Evolutionary conservation across 2,329 filamentous ascomycete species (phyloP).

Genomic region (Nakataea oryzae): DNA sequence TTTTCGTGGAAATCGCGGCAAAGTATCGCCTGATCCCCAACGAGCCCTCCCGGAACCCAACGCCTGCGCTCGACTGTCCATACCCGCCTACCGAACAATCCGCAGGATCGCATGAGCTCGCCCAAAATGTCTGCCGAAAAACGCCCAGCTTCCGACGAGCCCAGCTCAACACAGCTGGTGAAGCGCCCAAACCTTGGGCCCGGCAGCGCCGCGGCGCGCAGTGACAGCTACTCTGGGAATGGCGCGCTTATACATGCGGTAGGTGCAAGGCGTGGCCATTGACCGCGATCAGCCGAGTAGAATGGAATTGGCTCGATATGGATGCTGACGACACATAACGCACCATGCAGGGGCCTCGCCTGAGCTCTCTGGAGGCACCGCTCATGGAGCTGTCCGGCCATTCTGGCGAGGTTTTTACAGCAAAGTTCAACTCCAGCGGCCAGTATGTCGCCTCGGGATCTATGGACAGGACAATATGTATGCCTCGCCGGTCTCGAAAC

Average conservation of each 20-base stretch:
- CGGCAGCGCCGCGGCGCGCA: conserved; percentile 13
- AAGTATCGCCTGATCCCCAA: not conserved
- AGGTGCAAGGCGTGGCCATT: conserved; percentile 14
- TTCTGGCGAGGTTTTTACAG: conserved; percentile 80
- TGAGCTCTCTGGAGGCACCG: conserved; percentile 75
- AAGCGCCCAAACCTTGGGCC: conserved; percentile 72
- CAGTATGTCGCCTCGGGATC: conserved; percentile 87
- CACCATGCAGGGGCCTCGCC: conserved; percentile 55
- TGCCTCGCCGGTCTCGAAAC: conserved; percentile 15
- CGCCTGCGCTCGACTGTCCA: not conserved
- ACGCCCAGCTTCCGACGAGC: conserved; percentile 76
- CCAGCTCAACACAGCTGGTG: conserved; percentile 69
- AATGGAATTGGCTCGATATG: not conserved
- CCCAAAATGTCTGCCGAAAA: conserved; percentile 80
- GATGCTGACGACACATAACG: conserved; percentile 5
- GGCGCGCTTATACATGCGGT: conserved; percentile 40
- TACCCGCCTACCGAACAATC: not conserved
- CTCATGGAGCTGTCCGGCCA: conserved; percentile 87
- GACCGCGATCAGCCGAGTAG: not conserved
- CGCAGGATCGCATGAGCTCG: not conserved
- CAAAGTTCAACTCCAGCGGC: conserved; percentile 81
- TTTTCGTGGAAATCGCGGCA: not conserved
- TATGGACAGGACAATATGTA: conserved; percentile 87
- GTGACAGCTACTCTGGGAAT: conserved; percentile 18
- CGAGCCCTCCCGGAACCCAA: not conserved